Evolutionary conservation across 2,329 filamentous ascomycete genomes (phyloP), one percentile per base, ranked within the genome.

Genomic region (Ophiostoma australiae): DNA sequence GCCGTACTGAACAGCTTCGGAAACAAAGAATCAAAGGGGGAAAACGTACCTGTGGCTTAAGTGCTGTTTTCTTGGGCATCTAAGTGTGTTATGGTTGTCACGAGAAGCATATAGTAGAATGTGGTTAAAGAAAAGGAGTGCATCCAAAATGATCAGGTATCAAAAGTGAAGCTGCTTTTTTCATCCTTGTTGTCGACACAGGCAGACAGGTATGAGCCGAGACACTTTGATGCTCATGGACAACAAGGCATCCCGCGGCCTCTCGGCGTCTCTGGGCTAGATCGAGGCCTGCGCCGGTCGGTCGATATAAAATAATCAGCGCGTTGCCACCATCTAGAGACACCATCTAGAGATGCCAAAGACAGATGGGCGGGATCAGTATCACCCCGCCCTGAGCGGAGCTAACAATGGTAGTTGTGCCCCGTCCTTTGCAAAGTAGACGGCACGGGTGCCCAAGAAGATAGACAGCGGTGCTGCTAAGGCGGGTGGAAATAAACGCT

Each of bases 101-200:
- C 58, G 27, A 63, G 13, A 55, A 33, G 23, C n/a, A 63, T 35
- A n/a, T 23, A 55, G 52, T 23, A 17, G 58, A 63, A 33, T 7
- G 58, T 7, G 15, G 23, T 15, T 20, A 33, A 15, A 63, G 27
- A 33, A 63, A 27, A 15, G 58, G 13, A 35, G 58, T 33, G 58
- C 23, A 63, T 63, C 58, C 58, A 63, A 63, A 63, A 63, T 33
- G 27, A 63, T 17, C 58, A 17, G 20, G 27, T 13, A 58, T 58
- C 52, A 63, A 63, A 63, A 31, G 23, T 63, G 58, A 63, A 63
- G 58, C 27, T 27, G 13, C 13, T 33, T 63, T 27, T 63, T 63
- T 33, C 58, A 63, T 63, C 23, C 58, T 33, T 35, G 55, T 4
- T 55, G 27, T 63, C 58, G 8, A 6, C n/a, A 17, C 10, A 31